Conservation (phyloP, 1,139 yeast species). For the Yamadazyma epiphylla region DNA sequence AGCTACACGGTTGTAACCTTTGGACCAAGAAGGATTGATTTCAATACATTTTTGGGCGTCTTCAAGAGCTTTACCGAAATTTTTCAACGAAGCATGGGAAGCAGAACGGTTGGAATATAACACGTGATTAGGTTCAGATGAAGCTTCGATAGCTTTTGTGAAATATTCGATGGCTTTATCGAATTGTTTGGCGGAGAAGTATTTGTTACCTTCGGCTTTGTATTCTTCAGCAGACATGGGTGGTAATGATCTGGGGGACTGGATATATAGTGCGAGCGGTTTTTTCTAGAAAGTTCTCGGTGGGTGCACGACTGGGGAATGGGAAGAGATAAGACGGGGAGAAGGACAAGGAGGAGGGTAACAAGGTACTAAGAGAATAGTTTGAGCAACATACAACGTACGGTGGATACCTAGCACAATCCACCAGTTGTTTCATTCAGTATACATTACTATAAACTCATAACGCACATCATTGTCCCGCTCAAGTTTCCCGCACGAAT, state of each 20-base stretch:
- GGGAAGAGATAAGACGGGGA: no score
- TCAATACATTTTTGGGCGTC: conserved; percentile 84
- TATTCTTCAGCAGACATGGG: conserved; percentile 66
- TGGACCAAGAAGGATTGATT: conserved; percentile 85
- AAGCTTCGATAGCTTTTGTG: conserved; percentile 84
- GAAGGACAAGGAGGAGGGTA: no score
- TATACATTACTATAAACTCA: no score
- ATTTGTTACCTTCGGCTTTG: conserved; percentile 85
- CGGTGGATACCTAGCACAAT: no score
- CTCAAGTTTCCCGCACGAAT: no score
- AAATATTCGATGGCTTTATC: conserved; percentile 75
- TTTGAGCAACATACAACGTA: background rate
- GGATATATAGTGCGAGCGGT: background rate
- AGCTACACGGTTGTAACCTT: conserved; percentile 91
- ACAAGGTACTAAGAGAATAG: no score
- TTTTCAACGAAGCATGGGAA: conserved; percentile 73
- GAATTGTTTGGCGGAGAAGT: conserved; percentile 84
- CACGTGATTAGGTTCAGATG: conserved; percentile 81
- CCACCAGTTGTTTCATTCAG: no score
- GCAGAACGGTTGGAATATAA: conserved; percentile 94
- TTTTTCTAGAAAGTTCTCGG: conserved; percentile 9
- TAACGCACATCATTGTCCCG: no score
- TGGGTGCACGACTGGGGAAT: conserved; percentile 1
- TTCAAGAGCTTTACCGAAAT: conserved; percentile 67
- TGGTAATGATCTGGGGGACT: background rate